These are phyloP conservation scores for Aspergillus ochraceus DNA, from an alignment of 2,329 filamentous ascomycete genomes.

Conservation along the genomic window DNA sequence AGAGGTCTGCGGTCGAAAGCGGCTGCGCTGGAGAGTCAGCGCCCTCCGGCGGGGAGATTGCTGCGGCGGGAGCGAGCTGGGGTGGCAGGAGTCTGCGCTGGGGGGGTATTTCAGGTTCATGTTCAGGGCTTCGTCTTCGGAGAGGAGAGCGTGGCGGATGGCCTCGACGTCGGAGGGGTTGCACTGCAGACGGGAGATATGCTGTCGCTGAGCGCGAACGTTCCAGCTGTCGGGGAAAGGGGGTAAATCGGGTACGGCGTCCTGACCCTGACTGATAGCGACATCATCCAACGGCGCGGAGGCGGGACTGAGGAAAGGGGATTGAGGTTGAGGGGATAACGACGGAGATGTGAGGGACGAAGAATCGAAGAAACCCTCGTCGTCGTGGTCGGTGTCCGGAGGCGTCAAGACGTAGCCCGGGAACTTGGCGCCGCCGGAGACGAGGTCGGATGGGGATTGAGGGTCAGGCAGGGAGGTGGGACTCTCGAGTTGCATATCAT, in stretches of 20 bases:
- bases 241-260: constrained; percentile 1
- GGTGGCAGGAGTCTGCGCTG: constrained; percentile 37
- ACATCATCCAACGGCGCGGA: constrained; percentile 28
- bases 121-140: constrained; percentile 25
- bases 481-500: constrained; percentile 8
- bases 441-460: constrained; percentile 12
- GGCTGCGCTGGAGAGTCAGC: constrained; percentile 28
- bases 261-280: constrained; percentile 4
- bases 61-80: constrained; percentile 38
- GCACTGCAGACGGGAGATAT: constrained; percentile 43
- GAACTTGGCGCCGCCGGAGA: constrained; percentile 11
- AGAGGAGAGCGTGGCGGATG: constrained; percentile 35
- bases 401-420: constrained; percentile 36
- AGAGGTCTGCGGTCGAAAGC: constrained; percentile 26
- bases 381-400: constrained; percentile 40
- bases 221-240: constrained; percentile 18
- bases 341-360: constrained; percentile 56
- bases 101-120: constrained; percentile 1
- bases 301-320: constrained; percentile 29
- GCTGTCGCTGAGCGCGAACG: constrained; percentile 40
- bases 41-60: constrained; percentile 33
- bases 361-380: constrained; percentile 48
- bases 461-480: constrained; percentile 23
- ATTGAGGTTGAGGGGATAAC: constrained; percentile 40
- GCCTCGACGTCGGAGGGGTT: constrained; percentile 37